Evolutionary conservation across 345 rosid species (phyloP).

Genomic region (Populus alba): DNA sequence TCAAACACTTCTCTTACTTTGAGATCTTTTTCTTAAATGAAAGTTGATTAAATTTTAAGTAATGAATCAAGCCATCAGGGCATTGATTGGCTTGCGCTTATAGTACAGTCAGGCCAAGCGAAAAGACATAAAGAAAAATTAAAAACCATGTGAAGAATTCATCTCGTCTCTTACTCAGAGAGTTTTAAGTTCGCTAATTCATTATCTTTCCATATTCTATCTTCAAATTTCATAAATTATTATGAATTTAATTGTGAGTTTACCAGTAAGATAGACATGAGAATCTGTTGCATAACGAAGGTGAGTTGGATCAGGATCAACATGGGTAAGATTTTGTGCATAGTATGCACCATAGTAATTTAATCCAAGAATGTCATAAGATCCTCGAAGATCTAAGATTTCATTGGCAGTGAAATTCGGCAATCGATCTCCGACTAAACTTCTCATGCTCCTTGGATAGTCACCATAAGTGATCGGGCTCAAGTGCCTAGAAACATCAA

Average conservation of each 20-base stretch:
- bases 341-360: constrained; percentile 13
- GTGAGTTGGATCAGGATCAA: not conserved
- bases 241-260: not conserved
- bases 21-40: not conserved
- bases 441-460: constrained; percentile 14
- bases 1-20: not conserved
- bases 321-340: not conserved
- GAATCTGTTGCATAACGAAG: not conserved
- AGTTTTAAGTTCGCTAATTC: not conserved
- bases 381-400: not conserved
- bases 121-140: no score
- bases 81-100: no score
- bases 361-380: constrained; percentile 16
- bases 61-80: no score
- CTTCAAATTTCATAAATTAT: no score
- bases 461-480: constrained; percentile 12
- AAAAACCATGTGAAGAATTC: no score
- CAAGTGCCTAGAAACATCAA: not conserved
- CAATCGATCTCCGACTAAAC: constrained; percentile 6
- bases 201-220: not conserved
- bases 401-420: not conserved
- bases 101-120: no score
- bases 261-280: not conserved
- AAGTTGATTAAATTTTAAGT: no score
- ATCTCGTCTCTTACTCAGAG: not conserved